phyloP scores from a whole-genome alignment of 495 filamentous ascomycete species.

The Aspergillus conjunctus region DNA sequence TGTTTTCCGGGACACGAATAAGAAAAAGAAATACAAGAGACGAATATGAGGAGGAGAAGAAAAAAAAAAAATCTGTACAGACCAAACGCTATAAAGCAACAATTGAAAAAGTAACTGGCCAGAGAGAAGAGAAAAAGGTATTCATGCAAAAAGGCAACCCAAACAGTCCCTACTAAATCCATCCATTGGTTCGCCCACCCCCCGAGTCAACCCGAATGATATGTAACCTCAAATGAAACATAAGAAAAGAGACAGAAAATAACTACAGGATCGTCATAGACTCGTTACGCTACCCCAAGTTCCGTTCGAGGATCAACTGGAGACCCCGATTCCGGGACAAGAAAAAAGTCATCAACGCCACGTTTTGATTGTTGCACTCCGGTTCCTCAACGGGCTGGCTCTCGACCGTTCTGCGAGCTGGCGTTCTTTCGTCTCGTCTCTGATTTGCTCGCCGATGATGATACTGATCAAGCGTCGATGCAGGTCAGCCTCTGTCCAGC shows the following conservation, averaged over 20 bases:
- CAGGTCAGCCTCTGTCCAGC: constrained; percentile 51
- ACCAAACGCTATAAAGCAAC: neutral
- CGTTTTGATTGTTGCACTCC: constrained; percentile 34
- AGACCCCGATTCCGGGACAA: constrained; percentile 2
- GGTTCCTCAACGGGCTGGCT: constrained; percentile 9
- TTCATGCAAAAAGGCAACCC: constrained; percentile 20
- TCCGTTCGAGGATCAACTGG: neutral
- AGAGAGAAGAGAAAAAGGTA: neutral
- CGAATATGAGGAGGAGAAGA: constrained; percentile 18
- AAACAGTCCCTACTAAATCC: constrained; percentile 16
- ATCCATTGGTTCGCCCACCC: constrained; percentile 18
- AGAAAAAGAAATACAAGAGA: constrained; percentile 21
- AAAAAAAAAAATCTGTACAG: constrained; percentile 17
- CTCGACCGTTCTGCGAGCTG: constrained; percentile 15
- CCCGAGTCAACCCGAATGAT: constrained; percentile 22
- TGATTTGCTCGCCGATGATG: constrained; percentile 51
- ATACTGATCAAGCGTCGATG: constrained; percentile 50
- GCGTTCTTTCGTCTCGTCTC: constrained; percentile 39
- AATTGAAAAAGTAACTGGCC: no score
- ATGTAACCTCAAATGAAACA: constrained; percentile 25
- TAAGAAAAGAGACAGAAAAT: constrained; percentile 10
- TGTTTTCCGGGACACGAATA: constrained; percentile 19
- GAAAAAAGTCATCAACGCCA: constrained; percentile 29
- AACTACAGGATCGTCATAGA: neutral
- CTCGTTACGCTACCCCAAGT: neutral